Base-by-base conservation (phyloP, 2,329 filamentous ascomycete genomes). In the Fusarium goolgardi region DNA sequence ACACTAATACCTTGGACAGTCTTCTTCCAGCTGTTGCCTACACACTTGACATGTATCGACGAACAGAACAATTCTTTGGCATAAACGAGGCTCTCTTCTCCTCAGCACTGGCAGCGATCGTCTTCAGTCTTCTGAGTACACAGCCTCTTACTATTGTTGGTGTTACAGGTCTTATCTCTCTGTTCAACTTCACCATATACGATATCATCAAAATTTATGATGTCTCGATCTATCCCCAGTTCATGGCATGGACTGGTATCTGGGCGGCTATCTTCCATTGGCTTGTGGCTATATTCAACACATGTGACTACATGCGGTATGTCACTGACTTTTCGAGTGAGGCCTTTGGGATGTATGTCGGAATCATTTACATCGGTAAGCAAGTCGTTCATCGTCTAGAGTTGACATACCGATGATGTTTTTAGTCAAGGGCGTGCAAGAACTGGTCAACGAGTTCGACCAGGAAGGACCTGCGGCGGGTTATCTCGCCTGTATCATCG, bases 141-240 rank as follows among this genome's bases (percentile, higher is more conserved):
- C 52, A 55, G 4, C 52, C 52, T 25, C 52, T 55, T 15, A 55
- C 52, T 6, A 49, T 55, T 10, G 52, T 55, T 35, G 52, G 52
- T 5, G 52, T 55, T 2, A 55, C 52, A 5, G 52, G 52, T 37
- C 52, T 55, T 12, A 55, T 55, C 4, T 47, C 52, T 5, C 15
- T 55, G 15, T 55, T 55, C 41, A 55, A 55, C 40, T 55, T 55
- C 6, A 55, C 52, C 23, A 55, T 55, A 25, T 55, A 55, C 23
- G 41, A 55, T 2, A 55, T 55, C 8, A 34, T 55, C n/a, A 47
- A 25, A 9, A 55, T 29, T 10, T 55, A 55, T 5, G 41, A 55
- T 15, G 23, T 37, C 9, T 47, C 52, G 7, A 55, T 55, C 12
- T 55, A 55, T 18, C 52, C 52, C 2, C 52, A 55, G 5, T 55